Evolutionary conservation across 345 rosid genomes (phyloP).

Genomic region (Sonneratia alba): DNA sequence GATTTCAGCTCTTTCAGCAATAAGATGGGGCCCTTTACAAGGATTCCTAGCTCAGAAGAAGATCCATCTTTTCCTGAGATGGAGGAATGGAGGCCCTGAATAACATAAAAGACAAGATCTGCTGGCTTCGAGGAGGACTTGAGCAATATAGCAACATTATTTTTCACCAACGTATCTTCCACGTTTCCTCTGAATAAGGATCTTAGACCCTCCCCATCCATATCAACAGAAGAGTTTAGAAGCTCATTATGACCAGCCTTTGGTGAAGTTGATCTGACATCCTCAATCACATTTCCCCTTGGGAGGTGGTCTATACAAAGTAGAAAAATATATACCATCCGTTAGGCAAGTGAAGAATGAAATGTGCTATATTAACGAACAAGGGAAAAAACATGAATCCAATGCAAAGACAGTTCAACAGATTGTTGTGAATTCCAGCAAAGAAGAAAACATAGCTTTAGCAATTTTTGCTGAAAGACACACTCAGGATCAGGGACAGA

Average conservation of each 20-base stretch:
- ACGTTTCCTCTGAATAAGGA: conserved; percentile 11
- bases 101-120: conserved; percentile 22
- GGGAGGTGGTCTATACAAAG: not conserved
- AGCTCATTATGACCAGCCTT: not conserved
- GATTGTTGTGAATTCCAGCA: no score
- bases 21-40: conserved; percentile 10
- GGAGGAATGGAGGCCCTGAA: conserved; percentile 14
- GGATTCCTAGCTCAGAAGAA: conserved; percentile 8
- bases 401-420: not conserved
- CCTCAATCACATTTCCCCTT: not conserved
- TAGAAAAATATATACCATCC: not conserved
- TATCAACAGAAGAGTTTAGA: not conserved
- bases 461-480: not conserved
- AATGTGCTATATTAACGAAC: no score
- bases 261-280: not conserved
- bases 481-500: no score
- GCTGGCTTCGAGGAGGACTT: conserved; percentile 24
- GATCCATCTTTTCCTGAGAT: not conserved
- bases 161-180: conserved; percentile 8
- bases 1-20: conserved; percentile 25
- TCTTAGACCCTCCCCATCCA: conserved; percentile 11
- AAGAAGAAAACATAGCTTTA: not conserved
- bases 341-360: not conserved
- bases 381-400: not conserved
- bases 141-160: conserved; percentile 20